Evolutionary conservation across 768 basidiomycete species (phyloP).

Genomic region (Fibroporia radiculosa): DNA sequence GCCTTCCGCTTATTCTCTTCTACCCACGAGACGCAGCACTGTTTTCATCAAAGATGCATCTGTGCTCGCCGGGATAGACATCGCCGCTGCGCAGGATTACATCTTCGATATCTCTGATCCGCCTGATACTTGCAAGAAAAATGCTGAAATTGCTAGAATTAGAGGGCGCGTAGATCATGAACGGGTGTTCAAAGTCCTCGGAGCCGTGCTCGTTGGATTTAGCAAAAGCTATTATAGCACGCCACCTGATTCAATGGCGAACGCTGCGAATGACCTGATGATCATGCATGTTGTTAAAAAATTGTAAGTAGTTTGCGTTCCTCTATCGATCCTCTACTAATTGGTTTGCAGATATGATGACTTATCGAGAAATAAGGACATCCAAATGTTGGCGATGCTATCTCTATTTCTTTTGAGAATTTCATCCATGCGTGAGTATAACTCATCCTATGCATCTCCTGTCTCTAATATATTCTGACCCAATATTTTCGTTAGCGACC

Average conservation of each 20-base stretch:
- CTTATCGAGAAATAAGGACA: slow-evolving; percentile 45
- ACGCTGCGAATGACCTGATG: too few relatives aligned
- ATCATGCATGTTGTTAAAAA: slow-evolving; percentile 17
- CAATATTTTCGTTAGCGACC: background rate
- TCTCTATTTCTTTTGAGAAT: slow-evolving; percentile 53
- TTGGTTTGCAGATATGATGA: slow-evolving; percentile 32
- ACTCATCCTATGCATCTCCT: too few relatives aligned
- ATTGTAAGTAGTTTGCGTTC: slow-evolving; percentile 17
- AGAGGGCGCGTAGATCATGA: slow-evolving; percentile 65
- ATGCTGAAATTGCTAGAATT: slow-evolving; percentile 50
- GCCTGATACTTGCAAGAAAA: slow-evolving; percentile 42
- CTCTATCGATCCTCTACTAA: background rate
- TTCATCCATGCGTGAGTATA: too few relatives aligned
- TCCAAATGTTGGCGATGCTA: slow-evolving; percentile 80
- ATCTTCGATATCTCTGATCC: slow-evolving; percentile 35
- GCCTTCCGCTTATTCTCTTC: slow-evolving; percentile 33
- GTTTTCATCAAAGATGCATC: slow-evolving; percentile 50
- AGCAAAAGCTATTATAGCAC: too few relatives aligned
- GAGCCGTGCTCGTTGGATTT: slow-evolving; percentile 45
- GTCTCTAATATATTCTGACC: background rate
- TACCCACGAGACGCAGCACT: slow-evolving; percentile 45
- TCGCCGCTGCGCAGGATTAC: slow-evolving; percentile 57
- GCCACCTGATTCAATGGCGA: too few relatives aligned
- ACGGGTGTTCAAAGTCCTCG: slow-evolving; percentile 52
- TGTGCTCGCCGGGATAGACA: slow-evolving; percentile 40